Base-by-base conservation (phyloP, 306 rosid genomes). In the Cotoneaster glaucophyllus region DNA sequence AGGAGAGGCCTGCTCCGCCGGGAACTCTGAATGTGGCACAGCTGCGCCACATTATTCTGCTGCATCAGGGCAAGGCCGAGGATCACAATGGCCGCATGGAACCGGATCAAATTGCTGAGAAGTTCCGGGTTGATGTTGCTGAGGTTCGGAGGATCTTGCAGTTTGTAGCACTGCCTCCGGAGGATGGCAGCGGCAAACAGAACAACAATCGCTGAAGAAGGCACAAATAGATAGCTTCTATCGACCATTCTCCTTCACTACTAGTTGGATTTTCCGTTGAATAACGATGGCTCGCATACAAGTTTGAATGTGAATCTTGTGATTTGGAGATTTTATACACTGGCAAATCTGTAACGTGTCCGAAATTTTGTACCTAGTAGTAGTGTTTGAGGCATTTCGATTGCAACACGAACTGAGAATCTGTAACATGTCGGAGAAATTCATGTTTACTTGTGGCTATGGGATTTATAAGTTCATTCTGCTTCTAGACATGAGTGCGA, bases 21-120 rank as follows among this genome's bases (percentile, higher is more conserved):
- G 97, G 98, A 73, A 93, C 96, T 24, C 80, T 90, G 74, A 93
- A 93, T 57, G 88, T 96, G 53, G 87, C 91, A 3, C 96, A 92
- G 80, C 86, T 92, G 82, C 96, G 98, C 53, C 97, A 88, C 28
- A 71, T 87, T 61, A 77, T 96, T 61, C 93, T 88, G 48, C 83
- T 90, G 69, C 90, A 88, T 62, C 88, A 88, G 79, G 97, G 97
- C 45, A 96, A 90, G 86, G 92, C 97, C 41, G 93, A 87, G 52
- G 97, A 93, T 78, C 88, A 88, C 72, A 70, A 81, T 22, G 96
- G 99, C 8, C 88, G 85, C 12, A 90, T 96, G 98, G 87, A 82
- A 41, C 78, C 43, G 74, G 79, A 81, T 26, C 90, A 78, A 86
- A 93, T 92, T 31, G 97, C 99, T 6, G 84, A 87, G 67, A 91